These are phyloP conservation scores for Mrakia frigida DNA, from an alignment of 768 basidiomycete species.

Conservation along the genomic window DNA sequence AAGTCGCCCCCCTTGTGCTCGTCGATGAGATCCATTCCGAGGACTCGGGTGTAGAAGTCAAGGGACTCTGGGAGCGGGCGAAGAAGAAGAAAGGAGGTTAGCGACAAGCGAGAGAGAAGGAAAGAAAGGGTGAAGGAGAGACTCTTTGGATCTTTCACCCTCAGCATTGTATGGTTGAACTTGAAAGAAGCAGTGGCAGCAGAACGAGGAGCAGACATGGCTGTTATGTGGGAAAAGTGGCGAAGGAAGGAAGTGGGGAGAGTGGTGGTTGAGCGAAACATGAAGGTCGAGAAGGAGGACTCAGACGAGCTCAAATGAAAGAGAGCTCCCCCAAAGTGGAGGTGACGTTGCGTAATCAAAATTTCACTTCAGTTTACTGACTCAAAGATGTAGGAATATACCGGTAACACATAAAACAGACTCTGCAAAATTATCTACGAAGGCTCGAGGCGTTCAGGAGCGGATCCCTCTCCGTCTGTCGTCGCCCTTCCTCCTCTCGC, in stretches of 20 bases:
- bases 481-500: neutral
- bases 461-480: too few relatives aligned
- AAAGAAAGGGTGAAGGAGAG: neutral
- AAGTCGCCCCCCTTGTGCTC: slow-evolving; percentile 30
- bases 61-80: slow-evolving; percentile 8
- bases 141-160: slow-evolving; percentile 23
- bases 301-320: too few relatives aligned
- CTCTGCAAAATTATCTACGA: too few relatives aligned
- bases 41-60: slow-evolving; percentile 35
- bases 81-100: neutral
- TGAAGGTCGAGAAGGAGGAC: neutral
- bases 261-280: slow-evolving; percentile 12
- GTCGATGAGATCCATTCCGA: slow-evolving; percentile 68
- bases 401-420: too few relatives aligned
- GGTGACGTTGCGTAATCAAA: too few relatives aligned
- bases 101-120: neutral
- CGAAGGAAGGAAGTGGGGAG: slow-evolving; percentile 10
- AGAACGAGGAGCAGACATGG: neutral
- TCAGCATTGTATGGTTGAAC: slow-evolving; percentile 31
- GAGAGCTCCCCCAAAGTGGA: too few relatives aligned
- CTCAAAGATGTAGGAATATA: too few relatives aligned
- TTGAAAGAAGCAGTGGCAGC: slow-evolving; percentile 28
- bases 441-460: too few relatives aligned
- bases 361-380: too few relatives aligned
- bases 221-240: neutral